Base-by-base conservation (phyloP, 441 rosid species). In the Eugenia klotzschiana region DNA sequence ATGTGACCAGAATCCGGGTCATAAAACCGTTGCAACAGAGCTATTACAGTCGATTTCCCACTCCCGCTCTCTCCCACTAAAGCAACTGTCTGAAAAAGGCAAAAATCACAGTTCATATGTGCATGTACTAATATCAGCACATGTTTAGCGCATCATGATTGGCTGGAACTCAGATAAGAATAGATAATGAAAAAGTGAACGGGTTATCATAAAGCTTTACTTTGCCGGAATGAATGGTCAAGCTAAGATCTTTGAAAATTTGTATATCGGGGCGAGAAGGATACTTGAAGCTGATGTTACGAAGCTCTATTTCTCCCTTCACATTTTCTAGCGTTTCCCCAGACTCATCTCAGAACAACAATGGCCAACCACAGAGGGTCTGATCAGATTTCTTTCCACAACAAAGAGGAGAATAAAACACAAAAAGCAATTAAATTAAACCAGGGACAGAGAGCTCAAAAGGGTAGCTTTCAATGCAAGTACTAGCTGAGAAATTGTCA, bases 21-120 rank as follows among this genome's bases (percentile, higher is more conserved):
- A 52, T 84, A 84, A 80, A 84, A 81, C 23, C 86, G 83, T n/a
- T 81, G 86, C 74, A 84, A 53, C 40, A 84, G 54, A 8, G 86
- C 57, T 29, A 84, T 81, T 41, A 84, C 83, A 7, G 86, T 84
- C 15, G 86, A 84, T 69, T 84, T 84, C 33, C 86, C 86, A 55
- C 86, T 84, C 73, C 86, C 86, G 13, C 86, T 84, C 79, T 84
- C 81, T 7, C 86, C 86, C 0, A 81, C 86, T 64, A 84, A 50
- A 51, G 86, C 86, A 22, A 81, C 83, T 16, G 83, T 84, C 86
- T 84, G 73, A 53, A 55, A 84, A 16, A 29, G n/a, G 53, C n/a
- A 64, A 80, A 29, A 23, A 60, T 18, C 23, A 60, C n/a, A 60
- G 43, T 60, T 7, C 74, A 60, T 60, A 29, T 29, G 26, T 11